These are phyloP conservation scores for Pezicula radicicola DNA, from an alignment of 2,329 filamentous ascomycete genomes.

Conservation along the genomic window DNA sequence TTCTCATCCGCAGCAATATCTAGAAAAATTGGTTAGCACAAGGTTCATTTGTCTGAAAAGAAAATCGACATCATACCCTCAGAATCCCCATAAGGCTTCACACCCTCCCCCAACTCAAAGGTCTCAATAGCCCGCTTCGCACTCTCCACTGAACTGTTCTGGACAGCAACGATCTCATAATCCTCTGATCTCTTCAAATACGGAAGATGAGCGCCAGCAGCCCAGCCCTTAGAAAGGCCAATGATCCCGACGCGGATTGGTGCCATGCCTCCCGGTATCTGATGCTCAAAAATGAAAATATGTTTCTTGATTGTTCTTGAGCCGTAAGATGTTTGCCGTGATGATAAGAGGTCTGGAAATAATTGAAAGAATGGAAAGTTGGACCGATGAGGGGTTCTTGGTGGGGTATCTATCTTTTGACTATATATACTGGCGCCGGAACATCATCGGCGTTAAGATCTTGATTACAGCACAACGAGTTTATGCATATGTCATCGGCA, in stretches of 20 bases:
- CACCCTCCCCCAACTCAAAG: conserved; percentile 33
- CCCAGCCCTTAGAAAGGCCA: conserved; percentile 31
- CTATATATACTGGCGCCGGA: no score
- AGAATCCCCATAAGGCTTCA: conserved; percentile 40
- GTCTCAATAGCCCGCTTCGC: conserved; percentile 37
- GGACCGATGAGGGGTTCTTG: no score
- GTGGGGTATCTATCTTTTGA: no score
- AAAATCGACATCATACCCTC: conserved; percentile 16
- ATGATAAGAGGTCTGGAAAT: no score
- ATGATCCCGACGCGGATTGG: conserved; percentile 19
- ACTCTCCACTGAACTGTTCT: conserved; percentile 42
- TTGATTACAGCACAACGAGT: no score
- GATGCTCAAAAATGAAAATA: no score
- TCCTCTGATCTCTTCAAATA: conserved; percentile 18
- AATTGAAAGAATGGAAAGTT: no score
- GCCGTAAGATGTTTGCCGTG: no score
- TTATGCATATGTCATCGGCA: no score
- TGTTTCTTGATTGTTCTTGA: no score
- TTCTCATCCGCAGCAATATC: conserved; percentile 42
- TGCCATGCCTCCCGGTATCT: conserved; percentile 5
- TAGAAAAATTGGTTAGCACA: not conserved
- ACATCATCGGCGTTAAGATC: no score
- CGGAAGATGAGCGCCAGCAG: conserved; percentile 32
- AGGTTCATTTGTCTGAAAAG: not conserved
- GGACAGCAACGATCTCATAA: conserved; percentile 46